These are phyloP conservation scores for Chlamydomonas asymmetrica DNA, from an alignment of 139 green algal species.

Conservation along the genomic window DNA sequence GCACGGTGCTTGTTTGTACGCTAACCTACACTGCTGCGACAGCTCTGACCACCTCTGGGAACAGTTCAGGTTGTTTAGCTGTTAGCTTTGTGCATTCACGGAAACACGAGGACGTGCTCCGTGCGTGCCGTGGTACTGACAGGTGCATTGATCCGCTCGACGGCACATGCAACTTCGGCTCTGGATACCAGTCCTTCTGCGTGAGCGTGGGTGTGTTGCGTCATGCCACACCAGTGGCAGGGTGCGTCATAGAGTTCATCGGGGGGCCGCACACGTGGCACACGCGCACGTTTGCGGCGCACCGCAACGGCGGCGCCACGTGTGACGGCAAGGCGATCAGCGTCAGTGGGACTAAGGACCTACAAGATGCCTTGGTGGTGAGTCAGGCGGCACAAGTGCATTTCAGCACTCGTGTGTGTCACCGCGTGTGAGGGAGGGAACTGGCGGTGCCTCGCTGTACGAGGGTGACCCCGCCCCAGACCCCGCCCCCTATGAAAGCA, in stretches of 20 bases:
- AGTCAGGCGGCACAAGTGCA: too few species aligned
- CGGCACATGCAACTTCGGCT: slow-evolving; percentile 86
- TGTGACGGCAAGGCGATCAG: slow-evolving; percentile 73
- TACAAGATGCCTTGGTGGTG: slow-evolving; percentile 65
- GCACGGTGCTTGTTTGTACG: too few species aligned
- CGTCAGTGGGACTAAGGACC: slow-evolving; percentile 45
- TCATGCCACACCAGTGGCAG: slow-evolving; percentile 66
- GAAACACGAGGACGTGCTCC: neutral
- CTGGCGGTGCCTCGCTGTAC: too few species aligned
- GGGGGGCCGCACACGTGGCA: slow-evolving; percentile 66
- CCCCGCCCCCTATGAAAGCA: too few species aligned
- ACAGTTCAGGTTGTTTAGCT: too few species aligned
- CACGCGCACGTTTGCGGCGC: slow-evolving; percentile 72
- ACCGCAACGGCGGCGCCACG: slow-evolving; percentile 54
- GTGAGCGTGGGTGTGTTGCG: slow-evolving; percentile 73
- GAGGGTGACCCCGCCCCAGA: too few species aligned
- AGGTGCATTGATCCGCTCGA: slow-evolving; percentile 89
- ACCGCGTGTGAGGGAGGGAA: too few species aligned
- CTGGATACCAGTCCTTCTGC: slow-evolving; percentile 76
- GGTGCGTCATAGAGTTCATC: slow-evolving; percentile 75
- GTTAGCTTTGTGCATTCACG: too few species aligned
- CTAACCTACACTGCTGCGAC: too few species aligned
- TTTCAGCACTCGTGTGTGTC: too few species aligned
- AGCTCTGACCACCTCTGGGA: too few species aligned
- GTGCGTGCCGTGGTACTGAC: neutral